Conservation (phyloP, 306 rosid species). For the Spatholobus suberectus region DNA sequence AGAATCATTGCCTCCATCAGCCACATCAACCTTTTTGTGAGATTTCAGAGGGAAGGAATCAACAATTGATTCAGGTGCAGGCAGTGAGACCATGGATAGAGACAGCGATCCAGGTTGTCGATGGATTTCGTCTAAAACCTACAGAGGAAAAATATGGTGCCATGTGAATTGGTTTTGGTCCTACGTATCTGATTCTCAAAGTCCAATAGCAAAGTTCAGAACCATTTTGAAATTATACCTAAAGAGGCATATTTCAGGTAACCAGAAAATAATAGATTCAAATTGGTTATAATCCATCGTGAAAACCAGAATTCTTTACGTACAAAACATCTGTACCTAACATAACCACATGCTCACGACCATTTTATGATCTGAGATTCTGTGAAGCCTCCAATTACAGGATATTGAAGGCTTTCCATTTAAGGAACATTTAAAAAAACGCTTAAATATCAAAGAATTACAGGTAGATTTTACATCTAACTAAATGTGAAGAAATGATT, state of each 20-base stretch:
- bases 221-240: slow-evolving; percentile 11
- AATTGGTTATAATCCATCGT: slow-evolving; percentile 3
- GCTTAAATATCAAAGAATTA: slow-evolving; percentile 2
- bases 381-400: slow-evolving; percentile 1
- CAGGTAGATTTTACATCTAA: slow-evolving; percentile 15
- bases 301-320: slow-evolving; percentile 7
- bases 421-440: neutral
- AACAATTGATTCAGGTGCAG: slow-evolving; percentile 89
- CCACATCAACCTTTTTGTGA: slow-evolving; percentile 63
- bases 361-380: slow-evolving; percentile 6
- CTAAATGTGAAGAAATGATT: neutral
- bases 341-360: slow-evolving; percentile 20
- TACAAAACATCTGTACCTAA: slow-evolving; percentile 24
- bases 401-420: neutral
- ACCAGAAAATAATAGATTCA: slow-evolving; percentile 6
- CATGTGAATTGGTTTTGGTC: slow-evolving; percentile 31
- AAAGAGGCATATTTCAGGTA: neutral
- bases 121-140: slow-evolving; percentile 99
- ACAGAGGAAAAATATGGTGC: slow-evolving; percentile 29
- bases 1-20: slow-evolving; percentile 55
- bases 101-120: slow-evolving; percentile 86
- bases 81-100: slow-evolving; percentile 85
- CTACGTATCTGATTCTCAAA: slow-evolving; percentile 20
- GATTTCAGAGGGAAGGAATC: slow-evolving; percentile 86
- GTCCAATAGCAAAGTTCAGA: slow-evolving; percentile 9